Conservation (phyloP, 169 alveolate genomes). For the Plasmodium fragile region DNA sequence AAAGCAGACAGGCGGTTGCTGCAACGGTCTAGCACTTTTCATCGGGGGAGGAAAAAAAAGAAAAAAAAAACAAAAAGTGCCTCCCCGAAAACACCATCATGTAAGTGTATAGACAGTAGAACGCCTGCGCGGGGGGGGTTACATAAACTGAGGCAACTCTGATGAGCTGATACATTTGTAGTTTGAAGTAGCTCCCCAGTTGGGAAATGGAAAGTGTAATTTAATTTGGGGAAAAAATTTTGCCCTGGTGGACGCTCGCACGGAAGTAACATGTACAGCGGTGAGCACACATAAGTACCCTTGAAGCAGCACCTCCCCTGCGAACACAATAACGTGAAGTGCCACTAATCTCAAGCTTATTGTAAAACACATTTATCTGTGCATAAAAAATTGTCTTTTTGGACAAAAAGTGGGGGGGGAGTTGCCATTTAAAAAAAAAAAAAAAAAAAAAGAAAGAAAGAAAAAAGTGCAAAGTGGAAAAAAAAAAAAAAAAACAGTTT, state of each 20-base stretch:
- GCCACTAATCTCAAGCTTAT: neutral
- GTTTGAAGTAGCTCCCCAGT: neutral
- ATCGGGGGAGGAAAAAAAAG: neutral
- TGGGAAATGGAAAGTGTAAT: neutral
- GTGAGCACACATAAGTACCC: neutral
- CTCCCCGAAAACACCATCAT: neutral
- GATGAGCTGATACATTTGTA: neutral
- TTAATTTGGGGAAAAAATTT: neutral
- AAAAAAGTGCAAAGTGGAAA: neutral
- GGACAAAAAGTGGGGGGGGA: neutral
- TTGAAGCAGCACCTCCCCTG: neutral
- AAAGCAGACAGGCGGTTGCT: neutral
- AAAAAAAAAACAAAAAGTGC: neutral
- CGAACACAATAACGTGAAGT: neutral
- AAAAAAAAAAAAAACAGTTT: neutral
- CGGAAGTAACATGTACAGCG: neutral
- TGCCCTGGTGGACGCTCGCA: neutral
- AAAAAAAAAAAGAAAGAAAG: neutral
- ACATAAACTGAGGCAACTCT: neutral
- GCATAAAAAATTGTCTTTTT: neutral
- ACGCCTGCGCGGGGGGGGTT: neutral
- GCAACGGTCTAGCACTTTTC: neutral
- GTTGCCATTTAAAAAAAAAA: neutral
- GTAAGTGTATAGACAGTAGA: neutral
- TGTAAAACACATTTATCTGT: neutral